Base-by-base conservation (phyloP, 2,329 filamentous ascomycete genomes). In the Chaetomium sp. region DNA sequence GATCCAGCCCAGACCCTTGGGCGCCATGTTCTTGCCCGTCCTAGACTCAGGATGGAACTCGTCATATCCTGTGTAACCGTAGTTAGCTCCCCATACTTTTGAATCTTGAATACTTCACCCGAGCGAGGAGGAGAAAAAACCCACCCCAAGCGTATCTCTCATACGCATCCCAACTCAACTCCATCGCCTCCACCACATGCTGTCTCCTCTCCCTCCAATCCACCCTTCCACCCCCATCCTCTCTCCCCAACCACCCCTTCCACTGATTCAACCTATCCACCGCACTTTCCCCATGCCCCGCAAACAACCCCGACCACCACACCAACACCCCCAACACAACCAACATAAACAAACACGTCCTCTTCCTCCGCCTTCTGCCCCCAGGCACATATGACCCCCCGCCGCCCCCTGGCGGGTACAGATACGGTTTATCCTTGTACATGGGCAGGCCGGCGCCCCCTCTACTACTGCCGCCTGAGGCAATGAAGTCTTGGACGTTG, bases 401-500 rank as follows among this genome's bases (percentile, higher is more conserved):
- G 78, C 76, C 64, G 81, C 80, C 63, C 80, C 77, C 58, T 81
- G 78, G 74, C 44, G 81, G 77, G 65, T 88, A 86, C 50, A 79
- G 79, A 68, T 89, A 94, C n/a, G 94, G 94, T 71, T 99, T 99
- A 74, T 99, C 94, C 74, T 99, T 99, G 76, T 99, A 99, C 88
- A 97, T 91, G 46, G 94, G 94, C 60, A 99, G 75, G 56, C 83
- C 76, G 58, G 70, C 74, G 66, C 59, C 37, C 44, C 37, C n/a
- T 37, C n/a, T 36, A 41, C 27, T 19, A 38, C 12, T 32, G 37
- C 32, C n/a, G 32, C 38, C 36, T 7, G 47, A 42, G 2, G 52
- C 43, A 11, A 61, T 32, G 3, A 61, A 14, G 64, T 81, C 80
- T 49, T 86, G 76, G 41, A 89, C 76, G 48, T 74, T 77, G 57